Evolutionary conservation across 2,329 filamentous ascomycete genomes (phyloP), one percentile per base, ranked within the genome.

Genomic region (Sporothrix brasiliensis): DNA sequence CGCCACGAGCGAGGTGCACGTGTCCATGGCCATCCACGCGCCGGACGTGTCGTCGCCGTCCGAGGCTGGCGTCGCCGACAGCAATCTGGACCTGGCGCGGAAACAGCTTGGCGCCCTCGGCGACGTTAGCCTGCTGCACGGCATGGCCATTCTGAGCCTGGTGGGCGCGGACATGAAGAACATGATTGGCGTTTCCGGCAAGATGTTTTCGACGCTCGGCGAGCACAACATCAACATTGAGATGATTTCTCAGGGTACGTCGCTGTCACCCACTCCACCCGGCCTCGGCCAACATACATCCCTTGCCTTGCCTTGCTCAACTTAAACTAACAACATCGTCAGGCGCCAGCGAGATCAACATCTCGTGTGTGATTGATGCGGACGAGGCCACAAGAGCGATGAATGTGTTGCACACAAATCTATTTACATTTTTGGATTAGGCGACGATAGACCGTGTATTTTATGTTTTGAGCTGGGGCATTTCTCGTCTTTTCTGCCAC

Each of bases 261-360:
- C 44, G 21, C 49, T 7, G 30, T 47, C 21, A 9, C 30, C 13
- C 60, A 50, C 44, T 63, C 4, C n/a, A 52, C n/a, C n/a, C 6
- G 52, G 34, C 34, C 34, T 1, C 7, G 6, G 34, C 6, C 34
- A 9, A 5, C 9, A 34, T 34, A 34, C 34, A 6, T 61, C 30
- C 16, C 6, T 5, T 39, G 10, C 27, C 30, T 24, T 47, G 49
- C 7, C 34, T 24, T 47, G 49, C 7, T 9, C 34, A 34, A 34
- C 34, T 34, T 7, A 34, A 7, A 34, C 41, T 58, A 44, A 56
- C 24, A 52, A 49, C 4, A 41, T 2, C 1, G 0, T 4, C 75
- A 97, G 93, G 94, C 76, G 95, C 95, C 34, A 97, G 94, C 79
- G 95, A 99, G 83, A 99, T 99, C 81, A 99, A 98, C 80, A 99